A percentile compares a stretch with the other conserved stretches of the same genome.
Evolutionary conservation across 2,329 filamentous ascomycete genomes (phyloP).

Genomic region (Aspergillus unguis): DNA sequence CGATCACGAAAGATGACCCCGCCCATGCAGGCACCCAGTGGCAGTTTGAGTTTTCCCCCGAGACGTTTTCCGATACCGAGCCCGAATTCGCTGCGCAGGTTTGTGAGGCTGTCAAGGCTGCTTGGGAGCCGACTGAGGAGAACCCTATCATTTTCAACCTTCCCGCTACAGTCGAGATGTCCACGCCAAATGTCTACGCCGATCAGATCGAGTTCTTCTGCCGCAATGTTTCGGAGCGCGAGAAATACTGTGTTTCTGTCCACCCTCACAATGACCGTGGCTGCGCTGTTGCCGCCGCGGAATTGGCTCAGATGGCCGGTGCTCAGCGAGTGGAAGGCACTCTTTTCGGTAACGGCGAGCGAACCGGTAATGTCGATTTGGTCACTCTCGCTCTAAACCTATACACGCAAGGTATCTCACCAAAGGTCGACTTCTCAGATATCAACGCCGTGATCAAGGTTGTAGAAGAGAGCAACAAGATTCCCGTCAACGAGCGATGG

Average conservation of each 20-base stretch:
- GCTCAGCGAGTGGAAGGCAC: slow-evolving; percentile 93
- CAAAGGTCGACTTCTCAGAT: slow-evolving; percentile 86
- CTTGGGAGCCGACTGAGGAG: slow-evolving; percentile 78
- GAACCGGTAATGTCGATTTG: slow-evolving; percentile 92
- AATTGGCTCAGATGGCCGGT: slow-evolving; percentile 93
- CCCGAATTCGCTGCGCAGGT: slow-evolving; percentile 79
- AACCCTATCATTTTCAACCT: slow-evolving; percentile 94
- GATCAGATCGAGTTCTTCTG: slow-evolving; percentile 98
- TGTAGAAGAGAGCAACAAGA: slow-evolving; percentile 91
- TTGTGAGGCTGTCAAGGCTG: slow-evolving; percentile 89
- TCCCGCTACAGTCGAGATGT: slow-evolving; percentile 91
- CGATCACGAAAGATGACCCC: slow-evolving; percentile 79
- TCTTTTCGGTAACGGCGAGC: slow-evolving; percentile 89
- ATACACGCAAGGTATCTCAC: slow-evolving; percentile 87
- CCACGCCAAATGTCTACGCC: slow-evolving; percentile 91
- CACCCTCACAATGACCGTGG: slow-evolving; percentile 95
- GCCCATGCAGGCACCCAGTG: slow-evolving; percentile 54
- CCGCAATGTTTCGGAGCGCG: slow-evolving; percentile 73
- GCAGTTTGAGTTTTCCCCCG: slow-evolving; percentile 50
- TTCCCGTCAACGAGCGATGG: slow-evolving; percentile 82
- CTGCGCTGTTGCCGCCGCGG: slow-evolving; percentile 82
- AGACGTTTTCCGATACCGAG: slow-evolving; percentile 80
- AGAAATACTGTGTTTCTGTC: slow-evolving; percentile 83
- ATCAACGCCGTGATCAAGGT: slow-evolving; percentile 80
- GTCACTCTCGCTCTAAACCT: slow-evolving; percentile 90